Evolutionary conservation across 2,329 filamentous ascomycete genomes (phyloP).

Genomic region (Fonsecaea pugnacius): DNA sequence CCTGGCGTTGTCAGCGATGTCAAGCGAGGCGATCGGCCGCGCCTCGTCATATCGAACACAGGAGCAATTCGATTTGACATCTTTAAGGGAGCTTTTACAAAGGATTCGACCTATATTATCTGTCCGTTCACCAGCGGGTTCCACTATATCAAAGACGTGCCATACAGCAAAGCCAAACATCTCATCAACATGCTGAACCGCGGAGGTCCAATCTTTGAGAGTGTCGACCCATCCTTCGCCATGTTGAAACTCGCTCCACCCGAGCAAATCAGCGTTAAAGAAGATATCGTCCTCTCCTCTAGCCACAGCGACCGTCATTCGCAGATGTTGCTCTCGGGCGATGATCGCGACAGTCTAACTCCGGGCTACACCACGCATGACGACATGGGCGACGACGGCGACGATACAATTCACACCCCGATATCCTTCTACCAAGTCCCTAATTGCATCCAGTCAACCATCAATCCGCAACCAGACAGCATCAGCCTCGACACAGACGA

Average conservation of each 20-base stretch:
- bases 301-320: background rate
- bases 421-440: constrained; percentile 78
- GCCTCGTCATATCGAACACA: constrained; percentile 80
- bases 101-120: constrained; percentile 81
- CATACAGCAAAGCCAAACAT: constrained; percentile 73
- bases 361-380: constrained; percentile 90
- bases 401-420: constrained; percentile 81
- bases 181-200: constrained; percentile 66
- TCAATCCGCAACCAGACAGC: constrained; percentile 51
- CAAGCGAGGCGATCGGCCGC: constrained; percentile 63
- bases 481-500: constrained; percentile 39
- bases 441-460: constrained; percentile 76
- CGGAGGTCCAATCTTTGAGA: constrained; percentile 56
- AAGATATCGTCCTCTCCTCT: constrained; percentile 24
- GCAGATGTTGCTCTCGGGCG: constrained; percentile 41
- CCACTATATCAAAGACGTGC: constrained; percentile 76
- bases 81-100: constrained; percentile 87
- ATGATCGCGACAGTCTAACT: constrained; percentile 45
- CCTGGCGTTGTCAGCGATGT: constrained; percentile 67
- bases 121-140: constrained; percentile 86
- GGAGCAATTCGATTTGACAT: constrained; percentile 94
- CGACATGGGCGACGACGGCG: constrained; percentile 79
- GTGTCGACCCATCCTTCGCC: constrained; percentile 43
- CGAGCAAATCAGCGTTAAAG: constrained; percentile 45
- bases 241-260: constrained; percentile 48